Conservation (phyloP, 2,329 filamentous ascomycete species). For the Penicillium sp. region DNA sequence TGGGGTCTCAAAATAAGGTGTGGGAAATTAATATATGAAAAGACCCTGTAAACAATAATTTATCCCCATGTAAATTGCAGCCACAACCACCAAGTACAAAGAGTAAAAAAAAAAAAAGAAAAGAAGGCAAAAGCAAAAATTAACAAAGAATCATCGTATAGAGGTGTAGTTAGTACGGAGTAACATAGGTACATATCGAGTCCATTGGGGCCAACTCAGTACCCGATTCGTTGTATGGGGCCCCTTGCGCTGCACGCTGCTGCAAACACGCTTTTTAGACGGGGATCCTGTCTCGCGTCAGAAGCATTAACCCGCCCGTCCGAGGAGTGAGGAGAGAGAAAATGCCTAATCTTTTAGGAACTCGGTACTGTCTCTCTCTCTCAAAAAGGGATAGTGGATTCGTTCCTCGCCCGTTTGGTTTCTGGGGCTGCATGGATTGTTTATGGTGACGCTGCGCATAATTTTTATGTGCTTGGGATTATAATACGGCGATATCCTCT, state of each 20-base stretch:
- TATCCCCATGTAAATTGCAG: neutral
- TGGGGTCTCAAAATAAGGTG: conserved; percentile 2
- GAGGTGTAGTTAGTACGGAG: neutral
- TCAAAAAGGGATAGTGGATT: conserved; percentile 22
- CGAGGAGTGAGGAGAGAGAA: conserved; percentile 20
- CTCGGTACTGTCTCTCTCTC: conserved; percentile 13
- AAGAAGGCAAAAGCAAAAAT: neutral
- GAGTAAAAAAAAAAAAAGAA: neutral
- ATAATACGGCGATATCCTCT: conserved; percentile 10
- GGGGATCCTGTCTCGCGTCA: conserved; percentile 17
- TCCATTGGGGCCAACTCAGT: neutral
- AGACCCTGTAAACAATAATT: neutral
- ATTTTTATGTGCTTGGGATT: neutral
- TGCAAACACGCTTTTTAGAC: conserved; percentile 12
- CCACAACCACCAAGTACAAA: neutral
- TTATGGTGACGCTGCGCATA: conserved; percentile 9
- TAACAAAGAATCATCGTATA: neutral
- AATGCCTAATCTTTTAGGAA: conserved; percentile 16
- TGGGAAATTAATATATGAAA: conserved; percentile 3
- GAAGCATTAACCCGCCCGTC: conserved; percentile 16
- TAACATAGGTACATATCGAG: neutral
- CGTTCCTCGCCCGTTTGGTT: conserved; percentile 11
- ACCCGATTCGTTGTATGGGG: conserved; percentile 9
- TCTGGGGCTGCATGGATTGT: conserved; percentile 13
- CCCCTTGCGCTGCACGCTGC: conserved; percentile 24